Conservation (phyloP, 2,329 filamentous ascomycete genomes). For the Trichophyton simii region DNA sequence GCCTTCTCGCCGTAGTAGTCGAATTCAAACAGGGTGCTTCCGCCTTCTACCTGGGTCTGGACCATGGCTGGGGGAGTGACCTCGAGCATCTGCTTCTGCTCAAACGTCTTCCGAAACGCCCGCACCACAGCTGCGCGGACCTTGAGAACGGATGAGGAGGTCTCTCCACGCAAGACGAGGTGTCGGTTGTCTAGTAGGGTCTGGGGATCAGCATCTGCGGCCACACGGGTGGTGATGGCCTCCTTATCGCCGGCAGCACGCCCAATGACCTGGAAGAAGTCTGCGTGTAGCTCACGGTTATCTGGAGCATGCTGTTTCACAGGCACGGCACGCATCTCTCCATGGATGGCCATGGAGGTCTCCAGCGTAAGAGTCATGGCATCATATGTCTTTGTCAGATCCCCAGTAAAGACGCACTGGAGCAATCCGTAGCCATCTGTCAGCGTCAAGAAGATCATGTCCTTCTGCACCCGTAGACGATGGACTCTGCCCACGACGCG, state of each 20-base stretch:
- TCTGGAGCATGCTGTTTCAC: constrained; percentile 66
- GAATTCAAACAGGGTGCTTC: constrained; percentile 79
- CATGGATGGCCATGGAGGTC: constrained; percentile 72
- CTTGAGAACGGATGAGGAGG: constrained; percentile 72
- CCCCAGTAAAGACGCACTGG: constrained; percentile 70
- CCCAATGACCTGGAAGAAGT: constrained; percentile 72
- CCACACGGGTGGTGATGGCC: constrained; percentile 74
- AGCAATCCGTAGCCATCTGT: constrained; percentile 73
- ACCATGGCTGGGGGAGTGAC: constrained; percentile 83
- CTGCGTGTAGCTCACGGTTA: constrained; percentile 77
- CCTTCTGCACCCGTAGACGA: constrained; percentile 67
- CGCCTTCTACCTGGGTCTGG: constrained; percentile 89
- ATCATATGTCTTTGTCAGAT: constrained; percentile 84
- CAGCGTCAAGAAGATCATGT: constrained; percentile 75
- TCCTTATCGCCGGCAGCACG: constrained; percentile 76
- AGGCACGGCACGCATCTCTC: constrained; percentile 72
- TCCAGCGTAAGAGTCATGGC: constrained; percentile 73
- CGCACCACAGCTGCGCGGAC: constrained; percentile 69
- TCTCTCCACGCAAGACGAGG: constrained; percentile 72
- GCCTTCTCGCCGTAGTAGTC: constrained; percentile 81
- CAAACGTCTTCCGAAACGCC: constrained; percentile 68
- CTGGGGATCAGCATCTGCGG: constrained; percentile 55
- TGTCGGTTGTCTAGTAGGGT: constrained; percentile 72
- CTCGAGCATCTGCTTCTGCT: constrained; percentile 64
- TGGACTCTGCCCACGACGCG: constrained; percentile 74